These are phyloP conservation scores for Ogataea polymorpha DNA, from an alignment of 805 yeast genomes.

Conservation along the genomic window DNA sequence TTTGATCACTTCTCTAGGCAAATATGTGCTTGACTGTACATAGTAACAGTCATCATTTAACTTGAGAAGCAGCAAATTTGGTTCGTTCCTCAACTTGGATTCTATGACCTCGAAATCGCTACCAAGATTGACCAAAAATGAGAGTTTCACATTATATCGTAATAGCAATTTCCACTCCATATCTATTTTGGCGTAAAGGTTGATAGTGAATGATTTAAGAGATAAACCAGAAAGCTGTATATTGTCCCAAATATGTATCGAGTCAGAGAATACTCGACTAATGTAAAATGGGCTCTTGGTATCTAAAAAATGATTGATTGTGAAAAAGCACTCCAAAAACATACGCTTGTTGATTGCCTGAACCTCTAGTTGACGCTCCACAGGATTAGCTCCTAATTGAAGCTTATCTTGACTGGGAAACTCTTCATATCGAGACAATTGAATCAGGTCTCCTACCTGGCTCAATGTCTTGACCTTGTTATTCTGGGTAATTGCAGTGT, in stretches of 20 bases:
- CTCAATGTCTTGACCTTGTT: conserved; percentile 4
- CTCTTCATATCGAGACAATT: background rate
- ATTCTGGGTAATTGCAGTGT: background rate
- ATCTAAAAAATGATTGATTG: conserved; percentile 31
- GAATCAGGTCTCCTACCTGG: conserved; percentile 16
- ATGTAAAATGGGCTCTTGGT: conserved; percentile 32
- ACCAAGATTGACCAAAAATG: conserved; percentile 33
- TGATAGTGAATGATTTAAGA: conserved; percentile 24
- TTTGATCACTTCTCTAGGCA: conserved; percentile 15
- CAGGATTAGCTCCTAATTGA: conserved; percentile 18
- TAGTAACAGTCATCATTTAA: conserved; percentile 35
- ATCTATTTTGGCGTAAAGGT: conserved; percentile 19
- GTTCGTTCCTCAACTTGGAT: conserved; percentile 15
- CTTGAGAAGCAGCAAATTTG: conserved; percentile 27
- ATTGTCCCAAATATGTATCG: conserved; percentile 28
- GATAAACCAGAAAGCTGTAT: conserved; percentile 19
- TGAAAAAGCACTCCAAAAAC: conserved; percentile 35
- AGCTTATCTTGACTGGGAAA: background rate
- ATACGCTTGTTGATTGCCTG: conserved; percentile 28
- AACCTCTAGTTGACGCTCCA: conserved; percentile 27
- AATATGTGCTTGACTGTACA: conserved; percentile 12
- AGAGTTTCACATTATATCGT: conserved; percentile 28
- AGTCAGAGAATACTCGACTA: conserved; percentile 31
- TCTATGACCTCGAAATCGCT: conserved; percentile 24
- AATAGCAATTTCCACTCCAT: conserved; percentile 26